phyloP scores from a whole-genome alignment of 495 filamentous ascomycete genomes.

The Penicillium ucsense region DNA sequence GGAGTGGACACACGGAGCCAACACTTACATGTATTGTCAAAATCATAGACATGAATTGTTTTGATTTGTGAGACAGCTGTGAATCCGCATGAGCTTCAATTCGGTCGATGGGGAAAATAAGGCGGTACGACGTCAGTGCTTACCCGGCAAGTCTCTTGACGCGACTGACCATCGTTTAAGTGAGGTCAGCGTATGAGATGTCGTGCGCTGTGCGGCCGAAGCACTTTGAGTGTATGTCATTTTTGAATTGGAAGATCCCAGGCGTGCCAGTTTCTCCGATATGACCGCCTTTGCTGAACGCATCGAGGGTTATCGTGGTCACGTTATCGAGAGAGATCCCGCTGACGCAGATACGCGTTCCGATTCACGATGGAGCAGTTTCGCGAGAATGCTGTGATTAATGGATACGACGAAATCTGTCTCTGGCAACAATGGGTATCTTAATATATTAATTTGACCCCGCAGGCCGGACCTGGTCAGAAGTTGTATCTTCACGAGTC shows the following conservation, averaged over 20 bases:
- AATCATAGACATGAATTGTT: slow-evolving; percentile 90
- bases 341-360: background rate
- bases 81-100: too few species aligned
- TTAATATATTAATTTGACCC: background rate
- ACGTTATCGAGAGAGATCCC: background rate
- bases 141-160: slow-evolving; percentile 60
- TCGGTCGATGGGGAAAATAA: too few species aligned
- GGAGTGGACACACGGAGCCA: too few species aligned
- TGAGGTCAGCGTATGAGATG: slow-evolving; percentile 55
- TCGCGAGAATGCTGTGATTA: too few species aligned
- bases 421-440: too few species aligned
- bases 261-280: slow-evolving; percentile 19
- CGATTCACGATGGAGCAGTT: background rate
- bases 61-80: slow-evolving; percentile 58
- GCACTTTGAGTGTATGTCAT: slow-evolving; percentile 17
- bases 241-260: slow-evolving; percentile 6
- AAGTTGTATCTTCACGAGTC: background rate
- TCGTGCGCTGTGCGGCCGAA: slow-evolving; percentile 6
- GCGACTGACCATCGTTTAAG: slow-evolving; percentile 74
- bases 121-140: background rate
- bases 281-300: slow-evolving; percentile 35
- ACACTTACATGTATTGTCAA: slow-evolving; percentile 83
- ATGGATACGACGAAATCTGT: too few species aligned
- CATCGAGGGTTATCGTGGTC: slow-evolving; percentile 7
- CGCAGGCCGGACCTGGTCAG: background rate